A percentile compares a stretch with the other conserved stretches of the same genome.
Evolutionary conservation across 2,329 filamentous ascomycete genomes (phyloP).

Genomic region (Simplicillium aogashimaense): DNA sequence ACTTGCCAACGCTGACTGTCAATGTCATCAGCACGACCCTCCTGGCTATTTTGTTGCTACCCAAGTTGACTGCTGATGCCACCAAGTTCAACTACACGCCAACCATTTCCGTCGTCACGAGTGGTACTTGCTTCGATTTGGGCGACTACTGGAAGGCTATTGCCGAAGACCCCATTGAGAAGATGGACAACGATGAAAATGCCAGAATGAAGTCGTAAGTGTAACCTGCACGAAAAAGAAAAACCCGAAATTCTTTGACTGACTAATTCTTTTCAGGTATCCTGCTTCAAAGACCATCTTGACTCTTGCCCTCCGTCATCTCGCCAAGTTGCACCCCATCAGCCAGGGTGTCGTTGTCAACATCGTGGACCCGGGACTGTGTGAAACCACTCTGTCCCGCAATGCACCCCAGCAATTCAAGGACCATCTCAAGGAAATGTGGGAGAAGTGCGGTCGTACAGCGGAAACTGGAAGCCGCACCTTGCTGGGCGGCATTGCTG

Average conservation of each 20-base stretch:
- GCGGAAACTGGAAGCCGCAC: slow-evolving; percentile 13
- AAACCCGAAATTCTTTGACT: slow-evolving; percentile 20
- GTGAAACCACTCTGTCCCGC: slow-evolving; percentile 27
- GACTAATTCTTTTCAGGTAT: slow-evolving; percentile 17
- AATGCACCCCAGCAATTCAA: slow-evolving; percentile 17
- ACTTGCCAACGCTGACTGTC: slow-evolving; percentile 31
- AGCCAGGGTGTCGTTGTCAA: slow-evolving; percentile 23
- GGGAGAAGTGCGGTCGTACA: slow-evolving; percentile 20
- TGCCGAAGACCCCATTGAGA: not conserved
- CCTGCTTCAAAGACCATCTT: not conserved
- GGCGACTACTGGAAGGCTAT: slow-evolving; percentile 2
- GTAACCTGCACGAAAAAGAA: slow-evolving; percentile 14
- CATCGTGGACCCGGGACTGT: slow-evolving; percentile 28
- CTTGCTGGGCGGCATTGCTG: no score
- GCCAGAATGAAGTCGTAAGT: slow-evolving; percentile 15
- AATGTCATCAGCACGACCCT: slow-evolving; percentile 32
- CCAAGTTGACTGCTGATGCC: slow-evolving; percentile 26
- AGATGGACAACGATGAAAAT: slow-evolving; percentile 8
- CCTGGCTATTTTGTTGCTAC: slow-evolving; percentile 21
- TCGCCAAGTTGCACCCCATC: no score
- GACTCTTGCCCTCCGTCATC: no score
- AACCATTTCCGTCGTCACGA: slow-evolving; percentile 27
- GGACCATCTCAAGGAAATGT: slow-evolving; percentile 8
- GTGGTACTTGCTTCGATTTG: slow-evolving; percentile 16
- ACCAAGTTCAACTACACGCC: slow-evolving; percentile 20